These are phyloP conservation scores for Oemleria cerasiformis DNA, from an alignment of 306 rosid genomes.

Conservation along the genomic window DNA sequence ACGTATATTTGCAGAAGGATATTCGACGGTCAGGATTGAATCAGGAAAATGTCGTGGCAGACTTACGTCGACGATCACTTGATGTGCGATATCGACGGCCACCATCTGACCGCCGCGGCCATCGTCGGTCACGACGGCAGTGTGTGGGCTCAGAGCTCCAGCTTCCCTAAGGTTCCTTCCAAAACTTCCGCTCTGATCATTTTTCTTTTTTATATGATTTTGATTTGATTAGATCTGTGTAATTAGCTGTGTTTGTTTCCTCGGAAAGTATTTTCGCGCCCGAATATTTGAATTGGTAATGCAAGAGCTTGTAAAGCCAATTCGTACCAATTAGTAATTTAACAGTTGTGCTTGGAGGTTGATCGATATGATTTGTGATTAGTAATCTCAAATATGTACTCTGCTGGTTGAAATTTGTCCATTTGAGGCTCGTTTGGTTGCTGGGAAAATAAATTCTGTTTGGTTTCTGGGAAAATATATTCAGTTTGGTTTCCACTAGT, in stretches of 20 bases:
- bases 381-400: neutral
- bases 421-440: neutral
- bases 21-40: neutral
- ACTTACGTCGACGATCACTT: slow-evolving; percentile 81
- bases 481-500: neutral
- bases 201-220: too few species aligned
- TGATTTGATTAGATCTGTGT: neutral
- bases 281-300: neutral
- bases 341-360: neutral
- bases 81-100: slow-evolving; percentile 68
- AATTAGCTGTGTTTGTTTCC: neutral
- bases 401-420: neutral
- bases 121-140: slow-evolving; percentile 71
- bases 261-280: neutral
- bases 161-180: slow-evolving; percentile 66
- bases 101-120: slow-evolving; percentile 55
- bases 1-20: neutral
- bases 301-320: neutral
- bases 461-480: neutral
- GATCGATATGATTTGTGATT: neutral
- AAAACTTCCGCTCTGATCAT: neutral
- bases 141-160: slow-evolving; percentile 77
- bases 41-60: slow-evolving; percentile 75
- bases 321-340: neutral
- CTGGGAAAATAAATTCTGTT: neutral